A percentile compares a stretch with the other conserved stretches of the same genome.
Evolutionary conservation across 1,139 yeast genomes (phyloP).

Genomic region (Protomyces macrosporus): DNA sequence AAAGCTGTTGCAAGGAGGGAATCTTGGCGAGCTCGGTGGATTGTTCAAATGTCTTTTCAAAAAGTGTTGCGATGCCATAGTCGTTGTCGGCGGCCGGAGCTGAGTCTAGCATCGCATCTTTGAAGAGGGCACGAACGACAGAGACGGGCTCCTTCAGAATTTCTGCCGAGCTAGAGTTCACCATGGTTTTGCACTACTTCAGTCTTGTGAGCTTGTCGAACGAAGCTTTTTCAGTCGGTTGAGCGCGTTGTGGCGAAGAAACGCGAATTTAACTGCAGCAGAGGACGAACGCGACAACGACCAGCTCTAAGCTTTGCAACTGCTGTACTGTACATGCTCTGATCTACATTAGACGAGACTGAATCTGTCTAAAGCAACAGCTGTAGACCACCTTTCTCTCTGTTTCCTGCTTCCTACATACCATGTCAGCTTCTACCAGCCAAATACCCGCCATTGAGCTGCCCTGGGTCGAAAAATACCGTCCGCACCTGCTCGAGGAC

Average conservation of each 20-base stretch:
- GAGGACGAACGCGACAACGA: too few species aligned
- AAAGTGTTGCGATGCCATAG: conserved; percentile 19
- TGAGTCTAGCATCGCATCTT: not conserved
- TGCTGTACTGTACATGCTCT: too few species aligned
- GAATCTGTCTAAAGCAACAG: too few species aligned
- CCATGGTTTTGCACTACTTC: not conserved
- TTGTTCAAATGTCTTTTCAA: conserved; percentile 12
- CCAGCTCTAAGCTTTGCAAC: too few species aligned
- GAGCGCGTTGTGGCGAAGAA: not conserved
- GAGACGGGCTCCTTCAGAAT: conserved; percentile 2
- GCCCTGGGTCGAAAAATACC: conserved; percentile 70
- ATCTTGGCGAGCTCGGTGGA: conserved; percentile 14
- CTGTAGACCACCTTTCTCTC: too few species aligned
- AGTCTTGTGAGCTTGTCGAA: not conserved
- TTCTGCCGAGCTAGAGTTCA: conserved; percentile 9
- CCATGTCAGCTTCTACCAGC: conserved; percentile 9
- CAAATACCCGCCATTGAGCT: conserved; percentile 23
- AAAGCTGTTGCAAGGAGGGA: not conserved
- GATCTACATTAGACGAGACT: too few species aligned
- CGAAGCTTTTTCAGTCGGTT: too few species aligned
- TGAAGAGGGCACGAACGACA: conserved; percentile 1
- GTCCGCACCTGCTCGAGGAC: conserved; percentile 72
- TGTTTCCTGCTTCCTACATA: not conserved
- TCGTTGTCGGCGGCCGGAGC: conserved; percentile 8
- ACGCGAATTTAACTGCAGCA: not conserved